Conservation (phyloP, 2,329 filamentous ascomycete genomes). For the Bipolaris sorokiniana region DNA sequence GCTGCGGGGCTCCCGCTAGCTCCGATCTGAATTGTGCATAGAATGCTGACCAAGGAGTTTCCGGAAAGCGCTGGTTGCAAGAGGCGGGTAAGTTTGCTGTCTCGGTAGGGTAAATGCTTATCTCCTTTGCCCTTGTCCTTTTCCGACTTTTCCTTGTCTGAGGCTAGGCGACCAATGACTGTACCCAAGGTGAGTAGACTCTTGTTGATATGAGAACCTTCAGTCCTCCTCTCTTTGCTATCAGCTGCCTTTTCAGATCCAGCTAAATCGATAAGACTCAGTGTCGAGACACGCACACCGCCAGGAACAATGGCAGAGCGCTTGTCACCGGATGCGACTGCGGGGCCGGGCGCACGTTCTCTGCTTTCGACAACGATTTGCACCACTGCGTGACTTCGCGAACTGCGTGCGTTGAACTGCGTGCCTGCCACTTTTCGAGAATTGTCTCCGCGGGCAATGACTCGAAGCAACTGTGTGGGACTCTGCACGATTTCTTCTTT, state of each 20-base stretch:
- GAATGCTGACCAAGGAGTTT: constrained; percentile 92
- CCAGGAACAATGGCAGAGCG: constrained; percentile 64
- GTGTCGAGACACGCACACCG: constrained; percentile 90
- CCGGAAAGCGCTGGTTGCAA: constrained; percentile 92
- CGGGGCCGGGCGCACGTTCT: constrained; percentile 72
- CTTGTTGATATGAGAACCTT: constrained; percentile 99
- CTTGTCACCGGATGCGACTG: constrained; percentile 46
- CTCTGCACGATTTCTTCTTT: constrained; percentile 99
- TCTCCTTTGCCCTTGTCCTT: constrained; percentile 83
- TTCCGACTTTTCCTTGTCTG: constrained; percentile 75
- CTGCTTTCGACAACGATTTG: constrained; percentile 98
- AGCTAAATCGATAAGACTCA: constrained; percentile 94
- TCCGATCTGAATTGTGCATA: constrained; percentile 95
- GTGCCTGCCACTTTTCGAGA: constrained; percentile 90
- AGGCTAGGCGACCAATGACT: constrained; percentile 91
- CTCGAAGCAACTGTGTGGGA: constrained; percentile 89
- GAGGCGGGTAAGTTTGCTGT: constrained; percentile 94
- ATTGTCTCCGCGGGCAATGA: constrained; percentile 93
- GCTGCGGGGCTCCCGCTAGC: constrained; percentile 72
- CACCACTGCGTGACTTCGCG: constrained; percentile 95
- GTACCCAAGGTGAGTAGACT: constrained; percentile 93
- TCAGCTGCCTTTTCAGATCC: constrained; percentile 96
- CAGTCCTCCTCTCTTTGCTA: constrained; percentile 88
- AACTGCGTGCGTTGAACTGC: constrained; percentile 95
- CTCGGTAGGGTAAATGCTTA: constrained; percentile 93